Percentiles rank a stretch among this genome's conserved stretches.
phyloP scores from a whole-genome alignment of 768 basidiomycete species.

The Termitomyces sp. region DNA sequence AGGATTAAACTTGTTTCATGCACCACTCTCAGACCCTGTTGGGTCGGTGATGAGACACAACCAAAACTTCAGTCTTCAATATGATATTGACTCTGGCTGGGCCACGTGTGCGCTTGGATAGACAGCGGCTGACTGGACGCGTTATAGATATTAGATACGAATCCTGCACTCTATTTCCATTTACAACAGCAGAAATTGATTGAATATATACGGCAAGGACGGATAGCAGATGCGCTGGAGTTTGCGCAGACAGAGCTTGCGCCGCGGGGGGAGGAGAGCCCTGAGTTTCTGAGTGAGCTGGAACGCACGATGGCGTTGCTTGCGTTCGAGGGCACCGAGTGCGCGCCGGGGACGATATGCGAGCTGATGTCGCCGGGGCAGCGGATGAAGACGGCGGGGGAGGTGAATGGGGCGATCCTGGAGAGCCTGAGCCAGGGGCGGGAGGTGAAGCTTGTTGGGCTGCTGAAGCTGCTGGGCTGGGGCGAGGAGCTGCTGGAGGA shows the following conservation, averaged over 20 bases:
- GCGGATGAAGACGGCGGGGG: conserved; percentile 89
- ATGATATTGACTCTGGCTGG: conserved; percentile 48
- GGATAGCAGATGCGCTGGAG: conserved; percentile 70
- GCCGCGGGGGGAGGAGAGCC: conserved; percentile 90
- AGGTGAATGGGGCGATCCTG: conserved; percentile 93
- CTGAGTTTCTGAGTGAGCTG: conserved; percentile 86
- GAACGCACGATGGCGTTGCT: conserved; percentile 94
- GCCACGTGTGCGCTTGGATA: conserved; percentile 7
- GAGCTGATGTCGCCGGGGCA: conserved; percentile 83
- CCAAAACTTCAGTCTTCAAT: conserved; percentile 96
- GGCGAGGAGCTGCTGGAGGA: conserved; percentile 78
- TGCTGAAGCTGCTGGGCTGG: conserved; percentile 85
- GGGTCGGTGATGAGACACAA: conserved; percentile 81
- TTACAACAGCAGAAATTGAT: conserved; percentile 95
- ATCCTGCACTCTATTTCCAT: conserved; percentile 90
- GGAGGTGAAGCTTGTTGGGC: conserved; percentile 81
- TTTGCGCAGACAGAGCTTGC: conserved; percentile 96
- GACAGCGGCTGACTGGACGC: conserved; percentile 16
- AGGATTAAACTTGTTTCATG: conserved; percentile 93
- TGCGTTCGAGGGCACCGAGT: conserved; percentile 64
- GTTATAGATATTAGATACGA: conserved; percentile 89
- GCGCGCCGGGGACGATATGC: conserved; percentile 60
- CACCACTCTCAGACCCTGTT: conserved; percentile 87
- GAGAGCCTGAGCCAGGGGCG: conserved; percentile 89
- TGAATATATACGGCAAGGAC: conserved; percentile 84